Evolutionary conservation across 345 rosid species (phyloP).

Genomic region (Cardiospermum halicacabum): DNA sequence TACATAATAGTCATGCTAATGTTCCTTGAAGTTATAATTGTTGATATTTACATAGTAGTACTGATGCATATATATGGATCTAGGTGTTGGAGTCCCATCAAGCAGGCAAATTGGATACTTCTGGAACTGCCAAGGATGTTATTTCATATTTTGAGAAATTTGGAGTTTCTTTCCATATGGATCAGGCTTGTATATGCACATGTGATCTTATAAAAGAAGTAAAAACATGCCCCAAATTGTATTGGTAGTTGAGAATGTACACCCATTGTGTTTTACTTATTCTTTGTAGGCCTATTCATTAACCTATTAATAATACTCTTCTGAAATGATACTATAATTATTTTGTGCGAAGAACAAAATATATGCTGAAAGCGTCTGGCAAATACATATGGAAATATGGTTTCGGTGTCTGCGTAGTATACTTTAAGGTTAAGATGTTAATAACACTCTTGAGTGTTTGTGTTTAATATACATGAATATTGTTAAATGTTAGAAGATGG

Average conservation of each 20-base stretch:
- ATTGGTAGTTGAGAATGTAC: not conserved
- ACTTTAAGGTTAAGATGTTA: not conserved
- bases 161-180: constrained; percentile 79
- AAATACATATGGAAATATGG: not conserved
- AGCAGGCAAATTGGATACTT: constrained; percentile 79
- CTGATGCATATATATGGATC: constrained; percentile 9
- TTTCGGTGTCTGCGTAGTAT: not conserved
- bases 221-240: not conserved
- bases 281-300: not conserved
- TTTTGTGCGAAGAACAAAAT: not conserved
- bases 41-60: not conserved
- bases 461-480: not conserved
- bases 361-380: not conserved
- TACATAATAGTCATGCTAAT: no score
- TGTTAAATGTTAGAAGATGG: not conserved
- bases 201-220: not conserved
- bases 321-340: not conserved
- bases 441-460: no score
- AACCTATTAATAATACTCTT: not conserved
- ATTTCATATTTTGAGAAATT: constrained; percentile 87
- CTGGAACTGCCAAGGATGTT: constrained; percentile 96
- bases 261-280: not conserved
- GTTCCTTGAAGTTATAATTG: not conserved
- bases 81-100: constrained; percentile 99
- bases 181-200: constrained; percentile 41